Conservation (phyloP, 306 rosid genomes). For the Morella rubra region DNA sequence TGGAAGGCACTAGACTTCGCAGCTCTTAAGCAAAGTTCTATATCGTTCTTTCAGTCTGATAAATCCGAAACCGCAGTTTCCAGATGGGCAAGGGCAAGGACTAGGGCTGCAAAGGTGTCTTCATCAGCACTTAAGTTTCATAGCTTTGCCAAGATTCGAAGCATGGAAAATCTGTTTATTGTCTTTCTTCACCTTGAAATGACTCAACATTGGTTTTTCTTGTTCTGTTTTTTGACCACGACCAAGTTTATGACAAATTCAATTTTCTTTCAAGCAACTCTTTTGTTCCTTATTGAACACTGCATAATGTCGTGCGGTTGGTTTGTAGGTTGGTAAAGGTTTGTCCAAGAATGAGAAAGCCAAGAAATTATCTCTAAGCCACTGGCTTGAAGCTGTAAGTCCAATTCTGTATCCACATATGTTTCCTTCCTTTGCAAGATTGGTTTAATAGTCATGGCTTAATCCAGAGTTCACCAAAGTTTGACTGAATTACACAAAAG, state of each 20-base stretch:
- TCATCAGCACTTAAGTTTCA: slow-evolving; percentile 8
- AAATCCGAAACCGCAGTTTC: slow-evolving; percentile 68
- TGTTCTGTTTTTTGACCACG: slow-evolving; percentile 35
- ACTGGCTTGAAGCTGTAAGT: slow-evolving; percentile 98
- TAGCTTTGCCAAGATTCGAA: slow-evolving; percentile 15
- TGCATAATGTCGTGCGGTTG: slow-evolving; percentile 3
- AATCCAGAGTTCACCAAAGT: not conserved
- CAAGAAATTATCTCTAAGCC: slow-evolving; percentile 67
- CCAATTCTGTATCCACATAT: slow-evolving; percentile 16
- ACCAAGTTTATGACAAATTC: slow-evolving; percentile 29
- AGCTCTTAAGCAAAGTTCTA: slow-evolving; percentile 46
- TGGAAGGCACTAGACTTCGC: slow-evolving; percentile 82
- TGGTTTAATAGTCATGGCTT: not conserved
- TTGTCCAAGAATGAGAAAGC: slow-evolving; percentile 80
- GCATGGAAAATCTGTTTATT: not conserved
- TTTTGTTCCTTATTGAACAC: not conserved
- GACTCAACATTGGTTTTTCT: slow-evolving; percentile 12
- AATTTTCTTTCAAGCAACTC: slow-evolving; percentile 27
- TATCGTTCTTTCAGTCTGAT: slow-evolving; percentile 54
- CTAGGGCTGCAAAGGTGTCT: slow-evolving; percentile 81
- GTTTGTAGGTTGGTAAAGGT: slow-evolving; percentile 88
- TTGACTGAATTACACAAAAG: not conserved
- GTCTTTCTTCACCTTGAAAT: not conserved
- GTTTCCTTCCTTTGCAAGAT: not conserved
- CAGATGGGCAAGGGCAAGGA: slow-evolving; percentile 78